Evolutionary conservation across 441 rosid genomes (phyloP), one percentile per base, ranked within the genome.

Genomic region (Corymbia calophylla): DNA sequence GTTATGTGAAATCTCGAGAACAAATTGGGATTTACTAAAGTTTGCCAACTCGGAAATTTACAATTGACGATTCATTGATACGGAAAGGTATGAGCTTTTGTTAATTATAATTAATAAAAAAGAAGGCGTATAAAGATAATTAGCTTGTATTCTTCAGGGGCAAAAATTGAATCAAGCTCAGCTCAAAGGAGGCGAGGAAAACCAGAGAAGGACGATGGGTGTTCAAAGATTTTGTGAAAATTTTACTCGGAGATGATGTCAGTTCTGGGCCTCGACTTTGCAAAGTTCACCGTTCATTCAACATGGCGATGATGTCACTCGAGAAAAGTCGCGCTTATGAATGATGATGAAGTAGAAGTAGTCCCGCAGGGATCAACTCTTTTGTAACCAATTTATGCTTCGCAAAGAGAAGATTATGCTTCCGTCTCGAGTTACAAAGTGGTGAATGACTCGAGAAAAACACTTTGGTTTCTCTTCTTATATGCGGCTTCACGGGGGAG

Each of bases 401-500:
- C 53, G 95, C 94, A 86, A 92, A 91, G 55, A 93, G 92, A 10
- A 94, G 85, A 89, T 88, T 93, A 66, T 88, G 93, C 88, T 92
- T 93, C 39, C 92, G 95, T 60, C 91, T 95, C 27, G 93, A 92
- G 86, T 86, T 91, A 31, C 95, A 95, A 25, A 32, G 89, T 23
- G 39, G 91, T 88, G 89, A 90, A 53, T 91, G 93, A 29, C 44
- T 91, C 21, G 91, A 91, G 56, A 91, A 90, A 53, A 92, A 93
- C 27, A 39, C 6, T 39, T 92, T 92, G 95, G 47, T 94, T 94
- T 56, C 80, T 95, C 6, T 93, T 95, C 44, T 82, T 95, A 2
- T 93, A 92, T 84, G 44, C 94, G 97, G 27, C 87, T 93, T 29
- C 81, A 90, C 60, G 95, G 96, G 17, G 95, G 94, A 86, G 95